Evolutionary conservation across 352 stramenopile species (phyloP).

Genomic region (Phytophthora megakarya): DNA sequence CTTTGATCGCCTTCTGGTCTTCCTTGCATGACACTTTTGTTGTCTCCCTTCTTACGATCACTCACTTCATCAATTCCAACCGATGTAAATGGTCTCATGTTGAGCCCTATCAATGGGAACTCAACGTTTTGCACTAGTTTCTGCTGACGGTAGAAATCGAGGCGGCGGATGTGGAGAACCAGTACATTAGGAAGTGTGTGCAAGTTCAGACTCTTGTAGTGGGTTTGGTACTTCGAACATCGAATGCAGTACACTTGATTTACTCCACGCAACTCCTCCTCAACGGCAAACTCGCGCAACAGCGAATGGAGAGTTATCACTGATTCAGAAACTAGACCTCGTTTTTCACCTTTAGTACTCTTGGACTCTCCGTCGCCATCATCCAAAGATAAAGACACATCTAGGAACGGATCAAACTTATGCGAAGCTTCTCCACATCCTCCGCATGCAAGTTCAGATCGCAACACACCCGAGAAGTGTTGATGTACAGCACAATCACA

Average conservation of each 20-base stretch:
- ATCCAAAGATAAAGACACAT: slow-evolving; percentile 71
- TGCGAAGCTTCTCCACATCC: slow-evolving; percentile 55
- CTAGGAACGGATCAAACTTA: slow-evolving; percentile 75
- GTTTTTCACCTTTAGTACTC: not conserved
- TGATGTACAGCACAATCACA: slow-evolving; percentile 79
- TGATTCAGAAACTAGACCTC: not conserved
- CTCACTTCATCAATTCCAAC: slow-evolving; percentile 25
- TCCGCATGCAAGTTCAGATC: slow-evolving; percentile 62
- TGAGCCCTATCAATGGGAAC: slow-evolving; percentile 53
- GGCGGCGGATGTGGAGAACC: slow-evolving; percentile 75
- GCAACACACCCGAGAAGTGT: slow-evolving; percentile 68
- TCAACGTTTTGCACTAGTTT: slow-evolving; percentile 56
- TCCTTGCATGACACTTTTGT: slow-evolving; percentile 3
- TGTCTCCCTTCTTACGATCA: slow-evolving; percentile 20
- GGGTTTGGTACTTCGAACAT: slow-evolving; percentile 62
- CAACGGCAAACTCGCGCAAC: slow-evolving; percentile 51
- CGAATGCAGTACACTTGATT: slow-evolving; percentile 71
- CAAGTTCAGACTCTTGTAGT: slow-evolving; percentile 66
- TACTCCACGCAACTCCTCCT: slow-evolving; percentile 58
- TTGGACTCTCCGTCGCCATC: slow-evolving; percentile 5
- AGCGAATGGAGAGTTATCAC: slow-evolving; percentile 42
- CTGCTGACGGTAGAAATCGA: slow-evolving; percentile 70
- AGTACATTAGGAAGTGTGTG: slow-evolving; percentile 71
- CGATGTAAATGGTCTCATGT: slow-evolving; percentile 47
- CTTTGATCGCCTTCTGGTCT: slow-evolving; percentile 20